These are phyloP conservation scores for Collybia nuda DNA, from an alignment of 768 basidiomycete species.

Conservation along the genomic window DNA sequence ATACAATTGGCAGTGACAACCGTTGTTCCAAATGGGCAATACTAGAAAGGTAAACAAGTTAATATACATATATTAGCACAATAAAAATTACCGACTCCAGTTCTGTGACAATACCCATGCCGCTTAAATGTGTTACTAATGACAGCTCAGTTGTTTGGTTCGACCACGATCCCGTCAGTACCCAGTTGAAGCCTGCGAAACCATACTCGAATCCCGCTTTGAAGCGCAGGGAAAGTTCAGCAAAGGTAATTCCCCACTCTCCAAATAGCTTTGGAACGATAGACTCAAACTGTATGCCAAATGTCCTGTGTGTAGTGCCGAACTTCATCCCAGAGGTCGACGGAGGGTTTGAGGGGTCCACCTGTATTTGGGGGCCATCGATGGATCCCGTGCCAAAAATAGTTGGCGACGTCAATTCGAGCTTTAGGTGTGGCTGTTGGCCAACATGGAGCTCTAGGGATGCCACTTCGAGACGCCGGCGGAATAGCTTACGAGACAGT, in stretches of 20 bases:
- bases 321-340: constrained; percentile 51
- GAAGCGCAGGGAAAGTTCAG: constrained; percentile 55
- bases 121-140: constrained; percentile 41
- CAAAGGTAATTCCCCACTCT: constrained; percentile 50
- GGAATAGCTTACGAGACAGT: constrained; percentile 52
- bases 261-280: constrained; percentile 47
- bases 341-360: constrained; percentile 26
- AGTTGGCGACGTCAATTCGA: constrained; percentile 43
- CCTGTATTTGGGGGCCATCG: constrained; percentile 16
- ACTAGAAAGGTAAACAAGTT: constrained; percentile 30
- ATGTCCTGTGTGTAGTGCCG: constrained; percentile 45
- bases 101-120: constrained; percentile 49
- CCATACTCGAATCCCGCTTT: constrained; percentile 51
- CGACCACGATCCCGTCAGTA: constrained; percentile 49
- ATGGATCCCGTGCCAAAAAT: constrained; percentile 29
- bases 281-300: constrained; percentile 48
- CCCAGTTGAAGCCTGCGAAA: constrained; percentile 40
- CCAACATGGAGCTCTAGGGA: constrained; percentile 38
- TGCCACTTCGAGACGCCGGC: constrained; percentile 44
- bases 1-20: constrained; percentile 54
- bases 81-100: constrained; percentile 50
- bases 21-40: constrained; percentile 57
- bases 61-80: background rate
- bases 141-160: constrained; percentile 41
- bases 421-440: constrained; percentile 33